Conservation (phyloP, 306 rosid genomes). For the Vigna hirtella region DNA sequence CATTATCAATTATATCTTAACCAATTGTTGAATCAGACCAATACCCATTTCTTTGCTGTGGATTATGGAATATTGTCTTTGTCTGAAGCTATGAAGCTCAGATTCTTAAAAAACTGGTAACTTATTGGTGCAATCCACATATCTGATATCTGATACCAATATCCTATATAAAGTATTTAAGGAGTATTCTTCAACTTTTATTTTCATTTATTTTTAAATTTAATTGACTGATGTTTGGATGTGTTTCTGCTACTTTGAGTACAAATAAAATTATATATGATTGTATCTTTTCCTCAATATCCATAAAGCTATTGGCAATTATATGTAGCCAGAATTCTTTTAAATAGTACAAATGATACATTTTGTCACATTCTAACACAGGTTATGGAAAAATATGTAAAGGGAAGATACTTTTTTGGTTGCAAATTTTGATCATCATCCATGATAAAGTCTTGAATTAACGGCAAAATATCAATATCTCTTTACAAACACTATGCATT, state of each 20-base stretch:
- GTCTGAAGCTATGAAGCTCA: background rate
- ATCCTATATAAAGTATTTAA: background rate
- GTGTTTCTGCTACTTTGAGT: background rate
- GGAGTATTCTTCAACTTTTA: background rate
- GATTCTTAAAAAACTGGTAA: background rate
- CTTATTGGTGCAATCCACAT: background rate
- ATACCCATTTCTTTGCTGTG: constrained; percentile 30
- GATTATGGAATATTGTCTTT: background rate
- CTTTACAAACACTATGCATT: background rate
- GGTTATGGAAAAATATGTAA: background rate
- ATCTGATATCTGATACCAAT: background rate
- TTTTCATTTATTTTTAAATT: background rate
- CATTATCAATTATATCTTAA: constrained; percentile 30
- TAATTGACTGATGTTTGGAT: background rate
- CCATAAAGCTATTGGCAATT: background rate
- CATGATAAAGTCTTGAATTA: background rate
- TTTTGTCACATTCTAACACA: background rate
- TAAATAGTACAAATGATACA: background rate
- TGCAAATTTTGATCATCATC: background rate
- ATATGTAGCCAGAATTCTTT: background rate
- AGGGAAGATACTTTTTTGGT: background rate
- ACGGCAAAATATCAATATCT: background rate
- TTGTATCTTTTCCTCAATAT: background rate
- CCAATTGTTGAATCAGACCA: constrained; percentile 10
- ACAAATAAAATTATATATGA: background rate